Evolutionary conservation across 2,329 filamentous ascomycete genomes (phyloP), one percentile per base, ranked within the genome.

Genomic region (Dothistroma pini): DNA sequence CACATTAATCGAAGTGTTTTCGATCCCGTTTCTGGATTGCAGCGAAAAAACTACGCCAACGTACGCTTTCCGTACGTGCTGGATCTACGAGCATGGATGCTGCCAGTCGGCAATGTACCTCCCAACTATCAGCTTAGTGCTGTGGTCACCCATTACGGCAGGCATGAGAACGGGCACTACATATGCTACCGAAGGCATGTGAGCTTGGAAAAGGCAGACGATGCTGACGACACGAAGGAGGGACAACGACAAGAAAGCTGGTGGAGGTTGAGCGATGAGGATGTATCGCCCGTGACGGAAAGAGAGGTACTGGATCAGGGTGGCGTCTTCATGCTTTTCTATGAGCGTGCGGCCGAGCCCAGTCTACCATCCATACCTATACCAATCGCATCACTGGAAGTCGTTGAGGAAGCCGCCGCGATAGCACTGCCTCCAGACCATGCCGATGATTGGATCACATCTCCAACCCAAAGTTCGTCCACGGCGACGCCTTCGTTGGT

Each of bases 301-400:
- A 82, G 87, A 11, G 83, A 84, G 31, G 90, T 96, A 0, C 78
- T 95, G 55, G 82, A 81, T 1, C 88, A 96, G 68, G 87, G 87
- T 0, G 91, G 91, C 1, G 93, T 93, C 0, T 97, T 97, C 72
- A 97, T 99, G 93, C 83, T 97, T 0, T 97, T 97, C 74, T 99
- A 97, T 74, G 93, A 99, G 73, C 85, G 84, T 52, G 49, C 68
- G 14, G 29, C 58, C 11, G 59, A 61, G 22, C 54, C 56, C 12
- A 19, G 12, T 48, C 31, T 53, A 16, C 51, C 21, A 14, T 11
- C n/a, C 16, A 31, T 4, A 12, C 2, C 11, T 29, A 16, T 29
- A 9, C 11, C 44, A 4, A 35, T 38, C 11, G 7, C 53, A 21
- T 14, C 29, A 8, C n/a, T 12, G 2, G 55, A 61, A 48, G 54